A percentile compares a stretch with the other conserved stretches of the same genome.
Evolutionary conservation across 495 filamentous ascomycete species (phyloP).

Genomic region (Tuber microsphaerosporum): DNA sequence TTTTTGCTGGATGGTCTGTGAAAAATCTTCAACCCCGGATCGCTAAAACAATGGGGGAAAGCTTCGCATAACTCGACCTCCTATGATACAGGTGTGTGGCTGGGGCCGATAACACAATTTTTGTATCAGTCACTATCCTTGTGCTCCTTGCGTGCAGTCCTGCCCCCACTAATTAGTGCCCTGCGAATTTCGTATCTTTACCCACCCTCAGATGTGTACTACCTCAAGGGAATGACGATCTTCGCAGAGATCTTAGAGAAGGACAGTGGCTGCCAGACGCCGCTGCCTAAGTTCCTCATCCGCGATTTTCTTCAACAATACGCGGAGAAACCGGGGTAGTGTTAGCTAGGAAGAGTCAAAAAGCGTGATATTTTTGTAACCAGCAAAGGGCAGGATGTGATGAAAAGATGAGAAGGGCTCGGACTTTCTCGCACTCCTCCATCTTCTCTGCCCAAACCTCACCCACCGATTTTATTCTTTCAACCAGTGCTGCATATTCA

Average conservation of each 20-base stretch:
- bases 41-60: neutral
- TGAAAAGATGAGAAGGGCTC: constrained; percentile 6
- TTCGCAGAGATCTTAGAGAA: constrained; percentile 16
- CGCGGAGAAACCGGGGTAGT: neutral
- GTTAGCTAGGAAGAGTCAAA: constrained; percentile 2
- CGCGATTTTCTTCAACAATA: constrained; percentile 27
- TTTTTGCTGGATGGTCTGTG: neutral
- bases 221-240: neutral
- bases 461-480: constrained; percentile 24
- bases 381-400: neutral
- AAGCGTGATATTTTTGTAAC: neutral
- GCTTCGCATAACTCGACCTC: neutral
- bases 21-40: neutral
- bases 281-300: constrained; percentile 29
- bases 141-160: neutral
- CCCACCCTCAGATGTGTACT: neutral
- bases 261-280: constrained; percentile 35
- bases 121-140: neutral
- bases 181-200: neutral
- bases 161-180: neutral
- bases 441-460: constrained; percentile 34
- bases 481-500: constrained; percentile 16
- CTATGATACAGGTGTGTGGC: neutral
- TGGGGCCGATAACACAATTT: neutral
- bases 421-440: constrained; percentile 39